phyloP scores from a whole-genome alignment of 768 basidiomycete genomes.

The Suillus tomentosus region DNA sequence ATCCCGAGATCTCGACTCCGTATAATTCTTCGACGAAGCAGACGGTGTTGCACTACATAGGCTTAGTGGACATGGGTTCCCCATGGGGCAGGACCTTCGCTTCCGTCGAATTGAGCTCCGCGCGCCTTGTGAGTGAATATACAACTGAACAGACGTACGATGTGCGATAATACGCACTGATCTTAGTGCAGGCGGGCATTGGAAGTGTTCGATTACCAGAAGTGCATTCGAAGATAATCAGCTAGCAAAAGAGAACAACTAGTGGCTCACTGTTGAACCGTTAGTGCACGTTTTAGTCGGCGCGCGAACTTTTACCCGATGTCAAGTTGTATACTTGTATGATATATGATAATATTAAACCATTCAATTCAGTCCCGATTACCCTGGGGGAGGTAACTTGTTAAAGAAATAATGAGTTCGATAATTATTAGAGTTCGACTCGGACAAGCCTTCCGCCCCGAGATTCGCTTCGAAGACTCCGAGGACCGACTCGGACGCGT shows the following conservation, averaged over 20 bases:
- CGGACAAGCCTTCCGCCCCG: no score
- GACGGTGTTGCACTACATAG: no score
- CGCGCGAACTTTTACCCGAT: neutral
- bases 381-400: neutral
- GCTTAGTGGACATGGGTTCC: neutral
- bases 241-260: neutral
- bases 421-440: no score
- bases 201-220: neutral
- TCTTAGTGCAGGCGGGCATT: neutral
- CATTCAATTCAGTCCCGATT: neutral
- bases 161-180: neutral
- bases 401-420: neutral
- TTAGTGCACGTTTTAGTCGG: neutral
- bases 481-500: no score
- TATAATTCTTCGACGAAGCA: neutral
- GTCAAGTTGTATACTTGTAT: neutral
- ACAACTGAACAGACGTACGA: neutral
- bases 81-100: neutral
- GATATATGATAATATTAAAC: neutral
- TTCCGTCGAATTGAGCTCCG: neutral
- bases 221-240: neutral
- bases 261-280: neutral
- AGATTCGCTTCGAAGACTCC: neutral
- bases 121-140: neutral
- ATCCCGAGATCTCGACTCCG: neutral